Conservation (phyloP, 75 land plant genomes). For the Selaginella moellendorffii region DNA sequence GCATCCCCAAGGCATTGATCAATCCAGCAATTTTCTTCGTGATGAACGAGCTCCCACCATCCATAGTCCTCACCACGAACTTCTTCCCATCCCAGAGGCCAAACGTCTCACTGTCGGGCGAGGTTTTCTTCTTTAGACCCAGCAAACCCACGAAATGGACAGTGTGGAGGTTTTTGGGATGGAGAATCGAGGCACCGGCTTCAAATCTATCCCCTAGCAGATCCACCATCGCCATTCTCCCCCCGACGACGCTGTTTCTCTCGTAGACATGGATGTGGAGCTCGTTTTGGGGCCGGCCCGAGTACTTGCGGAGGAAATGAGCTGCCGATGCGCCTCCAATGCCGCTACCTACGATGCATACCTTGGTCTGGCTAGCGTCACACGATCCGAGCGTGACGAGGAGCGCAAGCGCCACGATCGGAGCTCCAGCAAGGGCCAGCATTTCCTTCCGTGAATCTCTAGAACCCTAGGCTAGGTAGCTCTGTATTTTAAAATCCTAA, state of each 20-base stretch:
- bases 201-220: conserved; percentile 62
- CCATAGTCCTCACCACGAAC: conserved; percentile 49
- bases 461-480: no score
- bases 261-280: conserved; percentile 45
- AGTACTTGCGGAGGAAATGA: conserved; percentile 52
- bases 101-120: conserved; percentile 32
- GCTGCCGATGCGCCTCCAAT: conserved; percentile 75
- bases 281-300: conserved; percentile 14
- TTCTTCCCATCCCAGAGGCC: conserved; percentile 77
- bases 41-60: conserved; percentile 16
- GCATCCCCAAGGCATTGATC: conserved; percentile 31
- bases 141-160: conserved; percentile 34
- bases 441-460: neutral
- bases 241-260: conserved; percentile 48
- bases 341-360: conserved; percentile 87
- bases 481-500: no score
- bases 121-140: conserved; percentile 22
- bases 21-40: conserved; percentile 20
- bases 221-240: conserved; percentile 65
- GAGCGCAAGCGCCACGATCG: neutral
- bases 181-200: conserved; percentile 76
- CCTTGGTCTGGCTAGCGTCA: neutral
- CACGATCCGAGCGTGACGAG: neutral
- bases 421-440: neutral
- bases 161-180: conserved; percentile 72